phyloP scores from a whole-genome alignment of 192 early-diverging fungal species.

The Dissophora ornata region DNA sequence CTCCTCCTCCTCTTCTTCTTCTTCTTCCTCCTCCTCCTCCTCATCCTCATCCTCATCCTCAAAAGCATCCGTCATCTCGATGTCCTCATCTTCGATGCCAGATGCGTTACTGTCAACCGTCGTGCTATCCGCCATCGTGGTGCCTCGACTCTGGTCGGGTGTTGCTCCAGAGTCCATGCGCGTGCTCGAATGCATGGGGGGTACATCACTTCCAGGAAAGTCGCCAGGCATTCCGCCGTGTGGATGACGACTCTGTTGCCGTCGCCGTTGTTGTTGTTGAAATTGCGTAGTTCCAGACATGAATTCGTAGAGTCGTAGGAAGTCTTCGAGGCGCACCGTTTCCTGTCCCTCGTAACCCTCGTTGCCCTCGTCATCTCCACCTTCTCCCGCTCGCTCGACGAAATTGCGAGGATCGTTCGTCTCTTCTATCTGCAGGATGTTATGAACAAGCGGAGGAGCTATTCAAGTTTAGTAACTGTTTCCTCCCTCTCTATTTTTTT shows the following conservation, averaged over 20 bases:
- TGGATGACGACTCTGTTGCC: not conserved
- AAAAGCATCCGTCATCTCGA: slow-evolving; percentile 15
- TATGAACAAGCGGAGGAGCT: no score
- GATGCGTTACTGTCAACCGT: not conserved
- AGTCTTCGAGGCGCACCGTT: slow-evolving; percentile 8
- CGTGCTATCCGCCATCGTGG: not conserved
- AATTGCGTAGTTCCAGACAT: not conserved
- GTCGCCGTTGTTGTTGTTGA: slow-evolving; percentile 18
- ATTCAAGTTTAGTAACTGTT: not conserved
- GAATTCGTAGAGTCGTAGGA: slow-evolving; percentile 18
- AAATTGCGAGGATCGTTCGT: slow-evolving; percentile 42
- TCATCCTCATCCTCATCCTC: not conserved
- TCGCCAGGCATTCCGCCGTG: slow-evolving; percentile 10
- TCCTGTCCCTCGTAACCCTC: slow-evolving; percentile 15
- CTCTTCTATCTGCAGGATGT: slow-evolving; percentile 29
- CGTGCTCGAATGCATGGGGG: no score
- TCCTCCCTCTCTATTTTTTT: not conserved
- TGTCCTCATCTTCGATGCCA: not conserved
- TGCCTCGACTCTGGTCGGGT: no score
- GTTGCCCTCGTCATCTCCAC: slow-evolving; percentile 3
- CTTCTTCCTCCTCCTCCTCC: not conserved
- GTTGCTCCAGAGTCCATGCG: no score
- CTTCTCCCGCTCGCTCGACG: slow-evolving; percentile 11
- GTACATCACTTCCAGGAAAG: slow-evolving; percentile 7
- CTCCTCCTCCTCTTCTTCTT: not conserved